Evolutionary conservation across 345 rosid species (phyloP), one percentile per base, ranked within the genome.

Genomic region (Arabidopsis suecica): DNA sequence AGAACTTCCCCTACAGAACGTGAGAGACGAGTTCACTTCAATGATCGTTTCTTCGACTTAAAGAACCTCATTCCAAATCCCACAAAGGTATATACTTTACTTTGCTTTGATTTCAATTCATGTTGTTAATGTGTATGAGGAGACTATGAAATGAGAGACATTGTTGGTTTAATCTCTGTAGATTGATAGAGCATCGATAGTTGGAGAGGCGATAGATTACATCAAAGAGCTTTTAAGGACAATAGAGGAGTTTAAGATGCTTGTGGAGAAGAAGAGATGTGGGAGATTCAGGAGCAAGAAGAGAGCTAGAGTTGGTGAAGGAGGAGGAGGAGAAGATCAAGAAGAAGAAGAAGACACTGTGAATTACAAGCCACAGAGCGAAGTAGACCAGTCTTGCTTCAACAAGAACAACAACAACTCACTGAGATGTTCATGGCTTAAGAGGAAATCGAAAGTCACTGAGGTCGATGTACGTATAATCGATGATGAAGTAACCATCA

Each of bases 381-480:
- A 71, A 36, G 85, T 86, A 37, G 82, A 86, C 56, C 84, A 83
- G 11, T 65, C 77, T 58, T 78, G 84, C 48, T 84, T 76, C 66
- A 84, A 68, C 71, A 75, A 78, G 54, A 73, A 73, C 6, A 73
- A 38, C 32, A 73, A 68, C 54, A 73, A 56, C 47, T 71, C 91
- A 12, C 62, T 86, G 76, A 86, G 94, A 76, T 86, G 89, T 83
- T 90, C 94, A 11, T 90, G 96, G 97, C 88, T 92, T 0, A 88
- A 88, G 82, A 86, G 94, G 82, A 93, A 87, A 69, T 85, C 96
- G 0, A 88, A 85, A 76, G 87, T 84, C 36, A 83, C 89, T 0
- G 96, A 93, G 79, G 88, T 93, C 0, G 96, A 90, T 77, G 96
- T 90, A 42, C 87, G 94, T 14, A 85, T 90, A 16, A 72, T 86